Evolutionary conservation across 1,284 basidiomycete species (phyloP), one percentile per base, ranked within the genome.

Genomic region (Ceratobasidium sp.): DNA sequence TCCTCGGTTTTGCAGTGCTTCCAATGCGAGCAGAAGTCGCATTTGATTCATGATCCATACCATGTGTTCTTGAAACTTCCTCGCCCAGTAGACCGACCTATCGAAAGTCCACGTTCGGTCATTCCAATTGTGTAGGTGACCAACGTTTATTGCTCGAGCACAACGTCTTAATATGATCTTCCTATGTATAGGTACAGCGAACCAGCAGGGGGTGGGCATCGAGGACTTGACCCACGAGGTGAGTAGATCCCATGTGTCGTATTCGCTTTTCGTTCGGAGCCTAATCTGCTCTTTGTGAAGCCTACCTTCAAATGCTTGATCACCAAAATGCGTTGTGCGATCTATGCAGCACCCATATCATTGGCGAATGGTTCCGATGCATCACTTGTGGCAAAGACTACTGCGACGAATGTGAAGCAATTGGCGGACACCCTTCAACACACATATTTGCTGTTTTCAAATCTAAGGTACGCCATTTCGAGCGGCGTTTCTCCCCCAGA

Each of bases 371-470:
- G 94, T 91, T 91, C 80, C 87, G 92, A 75, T 97, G 94, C 78
- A 93, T 88, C 1, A 93, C 94, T 78, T 97, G 94, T 78, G 85
- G 86, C 3, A 88, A 86, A 75, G 94, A 96, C 79, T 83, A 95
- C 21, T 96, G 94, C 80, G 87, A 89, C 70, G 85, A 85, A 39
- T 95, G 94, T 75, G 90, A 94, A 78, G 84, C 82, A 72, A 81
- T 92, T 34, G 92, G 93, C 76, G 90, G 90, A 48, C 94, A 96
- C 78, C 87, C 95, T 76, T 84, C 87, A 70, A 88, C 87, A 1
- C 94, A 96, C 78, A 83, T 93, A 48, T 96, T 96, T 80, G 83
- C 94, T 34, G 91, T 93, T 9, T 92, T 96, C 83, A 96, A 97
- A 80, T 88, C 92, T 1, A 82, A 85, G 55, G 92, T 93, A 75